Base-by-base conservation (phyloP, 2,329 filamentous ascomycete species). In the Leptographium flavum region DNA sequence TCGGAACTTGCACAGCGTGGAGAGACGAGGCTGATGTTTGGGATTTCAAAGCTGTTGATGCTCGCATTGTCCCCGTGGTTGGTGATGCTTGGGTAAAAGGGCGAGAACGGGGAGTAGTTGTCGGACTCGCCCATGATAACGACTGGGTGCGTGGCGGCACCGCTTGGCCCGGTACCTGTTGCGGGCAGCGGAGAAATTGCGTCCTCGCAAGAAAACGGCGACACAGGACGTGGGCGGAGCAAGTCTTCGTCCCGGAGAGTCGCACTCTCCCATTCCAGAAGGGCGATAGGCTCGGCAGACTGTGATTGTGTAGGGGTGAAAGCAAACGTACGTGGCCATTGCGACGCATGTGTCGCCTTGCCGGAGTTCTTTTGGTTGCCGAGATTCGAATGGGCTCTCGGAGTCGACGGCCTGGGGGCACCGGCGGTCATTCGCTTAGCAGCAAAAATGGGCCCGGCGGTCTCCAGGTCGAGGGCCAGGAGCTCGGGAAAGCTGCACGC, bases 351-450 rank as follows among this genome's bases (percentile, higher is more conserved):
- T 13, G 23, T 23, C 21, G 22, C 23, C n/a, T 11, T 11, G 23
- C 14, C 19, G 9, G 21, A 27, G 27, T 14, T 15, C 14, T 23
- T 39, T 3, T 39, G 37, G 14, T 8, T 27, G 5, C 11, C 21
- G 7, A n/a, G 6, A 25, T 38, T 21, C 5, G 36, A 38, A 22
- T 19, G 17, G 21, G 19, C 36, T 28, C n/a, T n/a, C n/a, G 23
- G 7, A 13, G 37, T 28, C 9, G 46, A 44, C 13, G 43, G 19
- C 21, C 42, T 43, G 11, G 73, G 73, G 9, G 61, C 54, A 9
- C 73, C 73, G 21, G 71, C 66, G 6, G 72, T 73, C 65, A 76
- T 68, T 47, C 67, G 68, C 54, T 61, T 71, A 14, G 70, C 63
- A 23, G 59, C 58, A 46, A 76, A 76, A 23, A 73, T 55, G 10